Evolutionary conservation across 2,329 filamentous ascomycete genomes (phyloP).

Genomic region (Aspergillus glaucus): DNA sequence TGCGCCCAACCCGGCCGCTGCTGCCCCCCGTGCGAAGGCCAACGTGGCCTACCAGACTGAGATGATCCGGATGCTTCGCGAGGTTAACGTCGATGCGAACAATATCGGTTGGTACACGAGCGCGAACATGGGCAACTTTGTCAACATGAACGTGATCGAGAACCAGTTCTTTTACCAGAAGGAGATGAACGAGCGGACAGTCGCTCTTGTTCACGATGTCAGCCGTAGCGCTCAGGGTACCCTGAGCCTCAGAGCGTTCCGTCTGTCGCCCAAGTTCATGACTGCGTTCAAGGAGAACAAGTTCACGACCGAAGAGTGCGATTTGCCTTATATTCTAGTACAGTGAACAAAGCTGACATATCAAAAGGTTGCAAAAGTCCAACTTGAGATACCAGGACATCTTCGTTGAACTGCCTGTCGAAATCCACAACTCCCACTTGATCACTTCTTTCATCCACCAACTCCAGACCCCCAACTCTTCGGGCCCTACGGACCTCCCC

Average conservation of each 20-base stretch:
- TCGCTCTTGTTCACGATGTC: conserved; percentile 90
- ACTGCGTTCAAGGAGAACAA: conserved; percentile 91
- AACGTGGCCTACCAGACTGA: conserved; percentile 86
- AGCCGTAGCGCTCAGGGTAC: conserved; percentile 90
- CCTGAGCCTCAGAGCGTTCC: conserved; percentile 84
- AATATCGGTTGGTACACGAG: conserved; percentile 98
- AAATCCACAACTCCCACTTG: conserved; percentile 94
- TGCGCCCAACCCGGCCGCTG: conserved; percentile 69
- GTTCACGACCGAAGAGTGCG: conserved; percentile 92
- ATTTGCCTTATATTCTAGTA: conserved; percentile 1
- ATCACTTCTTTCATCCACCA: conserved; percentile 94
- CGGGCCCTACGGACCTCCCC: conserved; percentile 67
- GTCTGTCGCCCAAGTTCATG: conserved; percentile 82
- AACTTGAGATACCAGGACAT: conserved; percentile 93
- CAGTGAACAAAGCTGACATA: conserved; percentile 10
- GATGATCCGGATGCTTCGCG: conserved; percentile 93
- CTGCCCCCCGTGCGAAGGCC: conserved; percentile 85
- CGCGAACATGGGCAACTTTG: conserved; percentile 96
- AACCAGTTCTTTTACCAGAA: conserved; percentile 98
- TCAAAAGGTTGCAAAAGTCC: conserved; percentile 78
- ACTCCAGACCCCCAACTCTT: conserved; percentile 62
- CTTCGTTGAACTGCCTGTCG: conserved; percentile 79
- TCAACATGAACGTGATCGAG: conserved; percentile 92
- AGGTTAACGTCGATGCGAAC: conserved; percentile 98
- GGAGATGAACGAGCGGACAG: conserved; percentile 75